Conservation (phyloP, 306 rosid species). For the Inga laurina region DNA sequence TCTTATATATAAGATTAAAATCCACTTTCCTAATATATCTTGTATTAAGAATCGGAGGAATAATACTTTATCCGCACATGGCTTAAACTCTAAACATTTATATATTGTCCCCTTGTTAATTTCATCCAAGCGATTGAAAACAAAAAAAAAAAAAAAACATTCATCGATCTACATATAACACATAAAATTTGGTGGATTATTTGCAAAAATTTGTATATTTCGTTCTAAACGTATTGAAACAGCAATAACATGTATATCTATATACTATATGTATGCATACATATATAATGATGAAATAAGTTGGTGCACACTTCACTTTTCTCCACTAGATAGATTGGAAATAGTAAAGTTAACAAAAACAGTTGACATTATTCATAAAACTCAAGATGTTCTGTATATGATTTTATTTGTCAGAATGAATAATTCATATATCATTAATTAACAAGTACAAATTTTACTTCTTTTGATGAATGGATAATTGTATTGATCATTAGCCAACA, state of each 20-base stretch:
- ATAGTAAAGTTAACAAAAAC: not conserved
- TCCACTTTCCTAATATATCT: rapidly evolving
- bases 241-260: not conserved
- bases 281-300: too few species aligned
- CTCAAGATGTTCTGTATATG: not conserved
- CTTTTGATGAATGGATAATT: not conserved
- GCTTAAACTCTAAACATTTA: not conserved
- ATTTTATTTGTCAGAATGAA: not conserved
- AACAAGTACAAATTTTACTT: not conserved
- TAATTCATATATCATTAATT: too few species aligned
- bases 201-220: too few species aligned
- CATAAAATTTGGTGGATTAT: not conserved
- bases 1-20: too few species aligned
- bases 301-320: too few species aligned
- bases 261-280: too few species aligned
- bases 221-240: not conserved
- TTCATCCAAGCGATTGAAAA: too few species aligned
- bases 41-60: too few species aligned
- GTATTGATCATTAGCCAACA: not conserved
- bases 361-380: not conserved
- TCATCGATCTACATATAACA: not conserved
- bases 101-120: too few species aligned
- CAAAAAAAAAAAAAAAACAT: too few species aligned
- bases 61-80: not conserved
- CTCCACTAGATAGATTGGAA: too few species aligned